phyloP scores from a whole-genome alignment of 371 early-diverging fungal genomes.

The Capniomyces stellatus region DNA sequence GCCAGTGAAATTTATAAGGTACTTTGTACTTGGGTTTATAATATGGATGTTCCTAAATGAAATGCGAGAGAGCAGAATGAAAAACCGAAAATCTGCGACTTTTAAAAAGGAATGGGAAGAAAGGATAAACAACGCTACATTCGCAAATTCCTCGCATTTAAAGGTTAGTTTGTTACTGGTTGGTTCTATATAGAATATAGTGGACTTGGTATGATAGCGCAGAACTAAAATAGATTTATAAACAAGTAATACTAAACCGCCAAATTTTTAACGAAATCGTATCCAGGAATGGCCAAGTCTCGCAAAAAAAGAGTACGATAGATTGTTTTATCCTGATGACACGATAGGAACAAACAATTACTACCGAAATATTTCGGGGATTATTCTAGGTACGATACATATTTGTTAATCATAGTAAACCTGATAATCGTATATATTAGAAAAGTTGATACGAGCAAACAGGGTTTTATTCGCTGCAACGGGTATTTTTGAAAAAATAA shows the following conservation, averaged over 20 bases:
- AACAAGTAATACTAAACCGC: neutral
- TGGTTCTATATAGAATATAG: too few species aligned
- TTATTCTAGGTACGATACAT: neutral
- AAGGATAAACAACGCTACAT: neutral
- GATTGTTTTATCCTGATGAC: neutral
- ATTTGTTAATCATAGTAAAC: neutral
- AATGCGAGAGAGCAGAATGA: neutral
- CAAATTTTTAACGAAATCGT: neutral
- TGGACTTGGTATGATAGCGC: neutral
- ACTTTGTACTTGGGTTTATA: neutral
- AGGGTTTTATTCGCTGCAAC: too few species aligned
- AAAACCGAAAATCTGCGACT: too few species aligned
- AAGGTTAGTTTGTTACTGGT: too few species aligned
- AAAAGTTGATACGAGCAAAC: too few species aligned
- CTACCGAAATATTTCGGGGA: conserved; percentile 1
- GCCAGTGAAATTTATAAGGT: neutral
- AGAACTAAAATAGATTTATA: neutral
- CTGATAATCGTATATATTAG: too few species aligned
- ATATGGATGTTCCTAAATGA: neutral
- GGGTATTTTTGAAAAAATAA: too few species aligned
- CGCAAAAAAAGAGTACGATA: neutral
- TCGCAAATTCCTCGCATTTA: neutral
- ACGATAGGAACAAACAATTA: neutral
- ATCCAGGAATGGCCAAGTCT: neutral
- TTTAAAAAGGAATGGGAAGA: neutral